Evolutionary conservation across 495 filamentous ascomycete species (phyloP).

Genomic region (Aspergillus olivimuriae): DNA sequence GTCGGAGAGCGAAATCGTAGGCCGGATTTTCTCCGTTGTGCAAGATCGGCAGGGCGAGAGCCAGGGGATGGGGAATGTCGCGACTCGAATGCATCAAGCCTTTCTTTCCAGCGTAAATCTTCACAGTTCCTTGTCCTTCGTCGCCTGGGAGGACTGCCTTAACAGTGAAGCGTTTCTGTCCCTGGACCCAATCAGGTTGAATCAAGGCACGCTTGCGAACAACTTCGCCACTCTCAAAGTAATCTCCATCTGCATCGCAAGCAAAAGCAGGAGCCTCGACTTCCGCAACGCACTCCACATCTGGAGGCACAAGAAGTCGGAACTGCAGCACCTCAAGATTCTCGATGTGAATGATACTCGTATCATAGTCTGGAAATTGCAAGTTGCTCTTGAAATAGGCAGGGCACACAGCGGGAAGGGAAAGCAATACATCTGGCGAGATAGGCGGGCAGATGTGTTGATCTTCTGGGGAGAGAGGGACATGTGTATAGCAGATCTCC

Average conservation of each 20-base stretch:
- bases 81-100: slow-evolving; percentile 94
- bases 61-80: slow-evolving; percentile 86
- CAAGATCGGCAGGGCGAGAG: slow-evolving; percentile 82
- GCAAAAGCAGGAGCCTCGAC: slow-evolving; percentile 77
- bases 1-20: slow-evolving; percentile 86
- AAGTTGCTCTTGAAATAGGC: slow-evolving; percentile 78
- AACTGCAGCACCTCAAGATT: slow-evolving; percentile 89
- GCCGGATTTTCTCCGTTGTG: slow-evolving; percentile 89
- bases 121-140: slow-evolving; percentile 82
- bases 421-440: slow-evolving; percentile 72
- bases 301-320: slow-evolving; percentile 75
- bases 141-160: slow-evolving; percentile 88
- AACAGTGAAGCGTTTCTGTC: slow-evolving; percentile 82
- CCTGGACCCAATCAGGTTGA: slow-evolving; percentile 85
- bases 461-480: slow-evolving; percentile 75
- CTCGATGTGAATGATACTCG: slow-evolving; percentile 77
- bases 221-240: slow-evolving; percentile 86
- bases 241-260: slow-evolving; percentile 80
- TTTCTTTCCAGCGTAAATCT: slow-evolving; percentile 88
- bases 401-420: slow-evolving; percentile 78
- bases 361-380: slow-evolving; percentile 84
- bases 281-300: slow-evolving; percentile 91
- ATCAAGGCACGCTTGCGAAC: slow-evolving; percentile 80
- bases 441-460: slow-evolving; percentile 92
- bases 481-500: slow-evolving; percentile 90